These are phyloP conservation scores for Herpetospermum pedunculosum DNA, from an alignment of 306 rosid species.

Conservation along the genomic window DNA sequence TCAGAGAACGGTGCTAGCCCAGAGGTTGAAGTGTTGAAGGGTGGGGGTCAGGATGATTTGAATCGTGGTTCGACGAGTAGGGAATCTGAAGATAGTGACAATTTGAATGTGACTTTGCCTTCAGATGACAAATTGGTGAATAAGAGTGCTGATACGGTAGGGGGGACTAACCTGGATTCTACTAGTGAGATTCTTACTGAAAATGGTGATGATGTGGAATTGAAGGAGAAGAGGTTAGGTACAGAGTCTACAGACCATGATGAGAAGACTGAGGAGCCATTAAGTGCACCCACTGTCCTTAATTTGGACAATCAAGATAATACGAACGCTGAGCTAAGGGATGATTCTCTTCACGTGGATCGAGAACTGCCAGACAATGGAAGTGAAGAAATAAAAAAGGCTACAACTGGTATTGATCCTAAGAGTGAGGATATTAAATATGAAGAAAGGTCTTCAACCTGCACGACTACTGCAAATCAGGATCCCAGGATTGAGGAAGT, in stretches of 20 bases:
- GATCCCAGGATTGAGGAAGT: constrained; percentile 17
- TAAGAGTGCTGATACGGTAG: constrained; percentile 21
- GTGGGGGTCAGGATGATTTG: constrained; percentile 19
- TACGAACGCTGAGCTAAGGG: constrained; percentile 14
- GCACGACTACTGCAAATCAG: constrained; percentile 15
- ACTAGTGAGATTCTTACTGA: constrained; percentile 17
- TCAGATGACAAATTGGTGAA: constrained; percentile 17
- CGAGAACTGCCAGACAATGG: constrained; percentile 18
- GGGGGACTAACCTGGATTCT: constrained; percentile 19
- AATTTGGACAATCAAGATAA: constrained; percentile 21
- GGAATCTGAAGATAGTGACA: constrained; percentile 24
- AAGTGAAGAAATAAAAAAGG: constrained; percentile 14
- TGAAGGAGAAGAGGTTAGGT: constrained; percentile 18
- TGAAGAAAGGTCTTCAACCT: constrained; percentile 3
- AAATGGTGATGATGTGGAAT: constrained; percentile 17
- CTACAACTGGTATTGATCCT: constrained; percentile 9
- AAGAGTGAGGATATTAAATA: constrained; percentile 9
- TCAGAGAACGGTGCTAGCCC: constrained; percentile 19
- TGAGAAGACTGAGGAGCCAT: constrained; percentile 11
- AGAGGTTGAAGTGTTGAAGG: constrained; percentile 16
- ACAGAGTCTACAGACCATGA: constrained; percentile 9
- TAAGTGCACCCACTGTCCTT: constrained; percentile 18
- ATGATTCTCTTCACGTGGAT: constrained; percentile 6
- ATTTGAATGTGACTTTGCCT: constrained; percentile 18
- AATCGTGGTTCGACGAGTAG: constrained; percentile 8